These are phyloP conservation scores for Symbiodinium natans DNA, from an alignment of 73 alveolate species.

Conservation along the genomic window DNA sequence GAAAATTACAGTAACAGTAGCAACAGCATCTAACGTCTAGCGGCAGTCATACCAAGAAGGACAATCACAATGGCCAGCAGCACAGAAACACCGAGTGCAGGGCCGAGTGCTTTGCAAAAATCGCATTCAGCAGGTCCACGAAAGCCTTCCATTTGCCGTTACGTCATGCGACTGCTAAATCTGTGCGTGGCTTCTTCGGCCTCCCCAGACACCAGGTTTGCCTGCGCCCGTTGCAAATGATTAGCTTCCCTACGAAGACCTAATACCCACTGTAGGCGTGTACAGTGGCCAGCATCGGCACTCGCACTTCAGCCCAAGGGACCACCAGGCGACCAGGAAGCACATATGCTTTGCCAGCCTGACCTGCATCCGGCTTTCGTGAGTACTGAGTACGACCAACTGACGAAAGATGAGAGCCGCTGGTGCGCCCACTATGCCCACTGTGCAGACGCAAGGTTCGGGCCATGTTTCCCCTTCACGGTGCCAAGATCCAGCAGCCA, in stretches of 20 bases:
- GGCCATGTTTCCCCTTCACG: background rate
- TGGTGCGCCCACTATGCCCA: no score
- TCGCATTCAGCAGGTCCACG: background rate
- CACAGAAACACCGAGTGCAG: background rate
- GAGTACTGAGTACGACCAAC: background rate
- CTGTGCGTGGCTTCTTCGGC: no score
- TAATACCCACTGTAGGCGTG: no score
- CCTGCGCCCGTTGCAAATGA: background rate
- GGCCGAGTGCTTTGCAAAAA: background rate
- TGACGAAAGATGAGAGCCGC: no score
- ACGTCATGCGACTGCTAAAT: no score
- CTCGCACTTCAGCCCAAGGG: background rate
- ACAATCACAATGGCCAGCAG: no score
- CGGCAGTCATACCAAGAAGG: no score
- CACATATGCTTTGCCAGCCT: background rate
- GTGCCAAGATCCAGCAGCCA: background rate
- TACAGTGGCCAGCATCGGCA: no score
- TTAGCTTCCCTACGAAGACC: no score
- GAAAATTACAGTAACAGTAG: no score
- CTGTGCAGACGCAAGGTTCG: background rate
- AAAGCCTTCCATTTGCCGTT: conserved; percentile 12
- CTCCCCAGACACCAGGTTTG: conserved; percentile 10
- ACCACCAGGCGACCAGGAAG: conserved; percentile 15
- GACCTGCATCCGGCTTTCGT: background rate
- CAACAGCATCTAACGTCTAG: no score